Evolutionary conservation across 2,329 filamentous ascomycete species (phyloP).

Genomic region (Pseudocercospora fuligena): DNA sequence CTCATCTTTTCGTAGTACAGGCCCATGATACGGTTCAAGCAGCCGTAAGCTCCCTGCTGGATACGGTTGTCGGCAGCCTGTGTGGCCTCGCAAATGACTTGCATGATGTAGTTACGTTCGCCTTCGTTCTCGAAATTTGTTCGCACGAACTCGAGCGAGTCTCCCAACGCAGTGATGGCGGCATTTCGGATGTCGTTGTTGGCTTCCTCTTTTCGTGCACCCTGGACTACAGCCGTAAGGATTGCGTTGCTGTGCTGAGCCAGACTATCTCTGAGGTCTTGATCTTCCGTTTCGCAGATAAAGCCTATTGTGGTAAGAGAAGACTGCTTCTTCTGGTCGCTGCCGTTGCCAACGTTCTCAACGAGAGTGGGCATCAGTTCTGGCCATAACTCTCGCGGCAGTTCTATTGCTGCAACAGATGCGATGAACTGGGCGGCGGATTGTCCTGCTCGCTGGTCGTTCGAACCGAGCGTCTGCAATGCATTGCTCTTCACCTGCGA

Average conservation of each 20-base stretch:
- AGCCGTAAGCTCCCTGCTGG: conserved; percentile 94
- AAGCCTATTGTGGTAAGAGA: conserved; percentile 97
- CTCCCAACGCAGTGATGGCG: conserved; percentile 90
- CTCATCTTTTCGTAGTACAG: conserved; percentile 99
- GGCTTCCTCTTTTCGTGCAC: conserved; percentile 92
- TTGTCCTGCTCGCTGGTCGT: conserved; percentile 80
- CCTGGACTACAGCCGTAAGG: conserved; percentile 95
- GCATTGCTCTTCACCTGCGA: conserved; percentile 84
- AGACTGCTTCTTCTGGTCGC: conserved; percentile 87
- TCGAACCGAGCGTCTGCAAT: conserved; percentile 82
- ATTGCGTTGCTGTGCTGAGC: conserved; percentile 94
- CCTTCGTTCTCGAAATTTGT: conserved; percentile 99
- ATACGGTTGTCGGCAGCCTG: conserved; percentile 90
- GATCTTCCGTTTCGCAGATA: conserved; percentile 94
- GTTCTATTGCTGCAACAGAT: conserved; percentile 90
- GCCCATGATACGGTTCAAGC: conserved; percentile 97
- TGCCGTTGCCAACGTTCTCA: conserved; percentile 86
- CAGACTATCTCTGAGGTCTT: conserved; percentile 79
- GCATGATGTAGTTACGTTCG: conserved; percentile 99
- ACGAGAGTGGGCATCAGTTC: conserved; percentile 89
- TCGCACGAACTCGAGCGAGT: conserved; percentile 95
- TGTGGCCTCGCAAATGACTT: conserved; percentile 98
- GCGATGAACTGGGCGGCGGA: conserved; percentile 94
- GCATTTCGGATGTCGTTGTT: conserved; percentile 90
- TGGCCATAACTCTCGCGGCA: conserved; percentile 90